Base-by-base conservation (phyloP, 352 stramenopile species). In the Globisporangium ultimum region DNA sequence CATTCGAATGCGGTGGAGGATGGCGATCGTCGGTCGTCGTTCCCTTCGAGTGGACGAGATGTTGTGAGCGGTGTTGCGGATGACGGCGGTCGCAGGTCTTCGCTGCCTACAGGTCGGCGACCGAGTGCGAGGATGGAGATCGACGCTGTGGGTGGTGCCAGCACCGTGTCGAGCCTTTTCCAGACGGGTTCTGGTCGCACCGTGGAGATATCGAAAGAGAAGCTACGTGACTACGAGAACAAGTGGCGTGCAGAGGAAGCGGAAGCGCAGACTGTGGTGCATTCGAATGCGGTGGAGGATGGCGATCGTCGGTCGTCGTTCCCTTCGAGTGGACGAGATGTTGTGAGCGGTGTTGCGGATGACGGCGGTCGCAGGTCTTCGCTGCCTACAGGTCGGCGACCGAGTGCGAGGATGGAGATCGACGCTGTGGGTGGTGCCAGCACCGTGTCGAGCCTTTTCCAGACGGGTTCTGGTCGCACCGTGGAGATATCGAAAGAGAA, bases 131-230 rank as follows among this genome's bases (percentile, higher is more conserved):
- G 20, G 28, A n/a, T 36, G 24, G 24, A 32, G 24, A 32, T 32
- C 24, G 24, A 32, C 24, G 24, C 24, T 32, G 24, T 32, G 2
- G 24, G 24, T 32, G 24, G 24, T 32, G 24, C 24, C 5, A 5
- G 24, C 24, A 32, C 24, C 18, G 20, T 22, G 15, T 40, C 48
- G 36, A 45, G 40, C 40, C 40, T 71, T 7, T 80, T 76, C 54
- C 63, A 68, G 55, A 76, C 73, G 6, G 63, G 62, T 13, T 74
- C 58, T 13, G 73, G 70, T 7, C 61, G 67, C 40, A 55, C 51
- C n/a, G 56, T 82, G 18, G 48, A 32, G 13, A 53, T 80, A 11
- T 75, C 69, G 13, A 58, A 61, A 53, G 58, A 63, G 13, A 63
- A 61, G 28, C 17, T 81, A 21, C 50, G 51, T 11, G 61, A 64